These are phyloP conservation scores for Saccharomycopsis sp. DNA, from an alignment of 805 yeast species.

Conservation along the genomic window DNA sequence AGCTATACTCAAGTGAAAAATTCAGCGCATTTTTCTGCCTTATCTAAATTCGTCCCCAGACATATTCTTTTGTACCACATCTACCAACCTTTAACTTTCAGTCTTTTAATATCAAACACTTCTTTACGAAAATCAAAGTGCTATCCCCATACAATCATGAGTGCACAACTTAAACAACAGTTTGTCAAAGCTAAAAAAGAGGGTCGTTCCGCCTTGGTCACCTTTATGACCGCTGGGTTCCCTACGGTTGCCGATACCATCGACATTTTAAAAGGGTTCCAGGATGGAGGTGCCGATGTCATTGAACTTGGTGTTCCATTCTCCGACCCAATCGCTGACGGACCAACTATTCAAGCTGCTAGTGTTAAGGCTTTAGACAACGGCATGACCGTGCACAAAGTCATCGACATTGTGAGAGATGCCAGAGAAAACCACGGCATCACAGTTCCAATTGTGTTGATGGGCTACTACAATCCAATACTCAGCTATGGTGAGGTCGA, in stretches of 20 bases:
- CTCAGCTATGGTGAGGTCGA: constrained; percentile 82
- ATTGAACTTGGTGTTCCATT: constrained; percentile 95
- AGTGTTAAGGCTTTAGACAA: constrained; percentile 77
- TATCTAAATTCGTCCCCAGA: too few relatives aligned
- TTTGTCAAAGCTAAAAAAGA: constrained; percentile 52
- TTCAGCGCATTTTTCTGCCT: too few relatives aligned
- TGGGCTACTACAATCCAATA: constrained; percentile 98
- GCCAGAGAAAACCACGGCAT: constrained; percentile 77
- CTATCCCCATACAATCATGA: constrained; percentile 10
- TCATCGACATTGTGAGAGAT: constrained; percentile 61
- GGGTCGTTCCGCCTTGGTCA: constrained; percentile 75
- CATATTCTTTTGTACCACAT: too few relatives aligned
- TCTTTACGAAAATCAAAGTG: too few relatives aligned
- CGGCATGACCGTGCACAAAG: constrained; percentile 65
- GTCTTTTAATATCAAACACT: too few relatives aligned
- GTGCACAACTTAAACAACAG: constrained; percentile 39
- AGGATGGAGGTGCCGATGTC: constrained; percentile 91
- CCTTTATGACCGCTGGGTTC: constrained; percentile 91
- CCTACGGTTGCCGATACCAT: constrained; percentile 86
- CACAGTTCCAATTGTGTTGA: constrained; percentile 78
- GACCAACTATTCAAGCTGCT: constrained; percentile 91
- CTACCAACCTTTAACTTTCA: too few relatives aligned
- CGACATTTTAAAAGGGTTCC: constrained; percentile 80
- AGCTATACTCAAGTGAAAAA: too few relatives aligned
- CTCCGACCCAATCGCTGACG: constrained; percentile 98